These are phyloP conservation scores for Chrysophaeum taylorii DNA, from an alignment of 352 stramenopile genomes.

Conservation along the genomic window DNA sequence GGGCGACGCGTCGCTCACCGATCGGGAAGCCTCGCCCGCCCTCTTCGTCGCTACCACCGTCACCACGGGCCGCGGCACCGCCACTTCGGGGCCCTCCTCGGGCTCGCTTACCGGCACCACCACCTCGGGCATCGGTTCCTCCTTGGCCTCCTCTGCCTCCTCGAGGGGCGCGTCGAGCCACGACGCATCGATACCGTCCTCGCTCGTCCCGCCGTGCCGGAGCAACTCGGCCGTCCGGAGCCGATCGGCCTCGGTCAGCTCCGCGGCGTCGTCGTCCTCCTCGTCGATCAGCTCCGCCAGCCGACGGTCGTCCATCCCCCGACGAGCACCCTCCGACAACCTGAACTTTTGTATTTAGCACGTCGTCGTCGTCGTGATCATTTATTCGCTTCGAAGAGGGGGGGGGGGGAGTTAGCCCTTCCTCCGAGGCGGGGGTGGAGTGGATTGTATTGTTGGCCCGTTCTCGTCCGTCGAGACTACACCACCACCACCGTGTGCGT, in stretches of 20 bases:
- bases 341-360: no score
- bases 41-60: not conserved
- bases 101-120: not conserved
- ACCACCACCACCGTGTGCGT: no score
- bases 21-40: not conserved
- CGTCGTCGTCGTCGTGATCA: no score
- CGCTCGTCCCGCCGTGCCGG: not conserved
- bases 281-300: not conserved
- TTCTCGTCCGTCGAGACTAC: no score
- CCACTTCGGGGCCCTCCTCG: not conserved
- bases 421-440: no score
- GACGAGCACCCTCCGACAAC: no score
- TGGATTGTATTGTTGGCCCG: no score
- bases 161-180: no score
- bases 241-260: not conserved
- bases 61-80: not conserved
- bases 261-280: not conserved
- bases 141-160: not conserved
- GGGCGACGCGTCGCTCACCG: not conserved
- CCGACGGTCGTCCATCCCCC: not conserved
- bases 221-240: not conserved
- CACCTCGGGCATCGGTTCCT: not conserved
- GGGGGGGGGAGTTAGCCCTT: no score
- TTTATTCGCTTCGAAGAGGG: no score
- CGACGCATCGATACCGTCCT: not conserved